Evolutionary conservation across 2,329 filamentous ascomycete genomes (phyloP).

Genomic region (Cladosporium phlei): DNA sequence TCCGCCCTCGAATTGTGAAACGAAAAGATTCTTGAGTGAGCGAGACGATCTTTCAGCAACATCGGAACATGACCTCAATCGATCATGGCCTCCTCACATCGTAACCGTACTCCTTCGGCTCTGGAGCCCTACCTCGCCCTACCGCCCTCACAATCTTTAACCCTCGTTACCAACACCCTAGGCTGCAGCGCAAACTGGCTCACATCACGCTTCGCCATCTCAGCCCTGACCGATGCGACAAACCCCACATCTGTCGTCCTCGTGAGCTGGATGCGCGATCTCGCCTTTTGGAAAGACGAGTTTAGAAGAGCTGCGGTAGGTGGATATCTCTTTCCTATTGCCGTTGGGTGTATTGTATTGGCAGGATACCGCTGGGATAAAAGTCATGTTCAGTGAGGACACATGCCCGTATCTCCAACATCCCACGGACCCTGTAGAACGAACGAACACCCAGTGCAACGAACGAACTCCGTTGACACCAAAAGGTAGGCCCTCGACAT

Average conservation of each 20-base stretch:
- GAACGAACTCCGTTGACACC: slow-evolving; percentile 5
- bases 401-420: background rate
- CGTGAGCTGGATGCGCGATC: slow-evolving; percentile 77
- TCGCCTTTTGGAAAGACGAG: slow-evolving; percentile 71
- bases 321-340: too few relatives aligned
- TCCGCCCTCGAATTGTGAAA: too few relatives aligned
- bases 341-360: too few relatives aligned
- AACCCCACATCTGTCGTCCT: slow-evolving; percentile 54
- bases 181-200: slow-evolving; percentile 53
- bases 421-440: background rate
- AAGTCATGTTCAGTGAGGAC: too few relatives aligned
- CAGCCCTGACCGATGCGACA: slow-evolving; percentile 35
- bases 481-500: slow-evolving; percentile 13
- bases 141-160: slow-evolving; percentile 55
- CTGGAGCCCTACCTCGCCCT: slow-evolving; percentile 60
- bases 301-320: slow-evolving; percentile 30
- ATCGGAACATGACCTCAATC: too few relatives aligned
- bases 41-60: too few relatives aligned
- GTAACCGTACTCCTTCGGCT: slow-evolving; percentile 53
- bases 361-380: too few relatives aligned
- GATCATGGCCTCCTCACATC: slow-evolving; percentile 13
- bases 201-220: slow-evolving; percentile 47
- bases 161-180: slow-evolving; percentile 63
- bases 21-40: too few relatives aligned
- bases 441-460: background rate